A percentile compares a stretch with the other conserved stretches of the same genome.
phyloP scores from a whole-genome alignment of 2,329 filamentous ascomycete genomes.

The Alternaria solani region DNA sequence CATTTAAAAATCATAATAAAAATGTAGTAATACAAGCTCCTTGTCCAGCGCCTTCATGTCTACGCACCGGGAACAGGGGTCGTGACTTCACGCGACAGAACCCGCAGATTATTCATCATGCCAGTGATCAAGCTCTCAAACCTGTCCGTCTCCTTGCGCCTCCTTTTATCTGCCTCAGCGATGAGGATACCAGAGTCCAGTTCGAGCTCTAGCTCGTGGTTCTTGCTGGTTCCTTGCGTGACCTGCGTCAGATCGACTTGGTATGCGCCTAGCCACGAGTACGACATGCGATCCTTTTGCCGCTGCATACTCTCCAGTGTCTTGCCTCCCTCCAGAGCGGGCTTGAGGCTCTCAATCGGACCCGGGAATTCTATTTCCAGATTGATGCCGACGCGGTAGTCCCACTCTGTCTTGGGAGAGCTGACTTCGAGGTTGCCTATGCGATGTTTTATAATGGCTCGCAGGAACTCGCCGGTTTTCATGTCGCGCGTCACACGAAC shows the following conservation, averaged over 20 bases:
- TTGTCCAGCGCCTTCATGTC: background rate
- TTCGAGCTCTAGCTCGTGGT: slow-evolving; percentile 85
- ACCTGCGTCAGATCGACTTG: slow-evolving; percentile 95
- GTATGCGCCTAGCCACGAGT: slow-evolving; percentile 80
- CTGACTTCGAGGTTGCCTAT: slow-evolving; percentile 87
- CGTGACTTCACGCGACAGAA: slow-evolving; percentile 49
- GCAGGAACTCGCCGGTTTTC: slow-evolving; percentile 72
- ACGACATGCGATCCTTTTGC: slow-evolving; percentile 90
- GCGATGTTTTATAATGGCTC: slow-evolving; percentile 91
- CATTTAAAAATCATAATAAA: background rate
- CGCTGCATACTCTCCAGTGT: slow-evolving; percentile 62
- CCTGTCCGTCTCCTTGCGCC: slow-evolving; percentile 55
- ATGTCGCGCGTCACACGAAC: slow-evolving; percentile 74
- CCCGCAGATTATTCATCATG: slow-evolving; percentile 71
- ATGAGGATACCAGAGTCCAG: slow-evolving; percentile 69
- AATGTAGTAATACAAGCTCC: slow-evolving; percentile 21
- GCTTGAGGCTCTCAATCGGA: slow-evolving; percentile 62
- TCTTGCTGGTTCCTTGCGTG: slow-evolving; percentile 65
- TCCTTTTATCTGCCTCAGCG: slow-evolving; percentile 69
- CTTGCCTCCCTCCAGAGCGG: slow-evolving; percentile 54
- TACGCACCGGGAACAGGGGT: slow-evolving; percentile 9
- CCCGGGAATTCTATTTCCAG: slow-evolving; percentile 87
- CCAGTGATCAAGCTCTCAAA: slow-evolving; percentile 74
- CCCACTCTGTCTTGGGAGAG: slow-evolving; percentile 78
- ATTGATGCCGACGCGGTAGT: slow-evolving; percentile 94